Conservation (phyloP, 1,139 yeast species). For the Trichomonascaceae sp. region DNA sequence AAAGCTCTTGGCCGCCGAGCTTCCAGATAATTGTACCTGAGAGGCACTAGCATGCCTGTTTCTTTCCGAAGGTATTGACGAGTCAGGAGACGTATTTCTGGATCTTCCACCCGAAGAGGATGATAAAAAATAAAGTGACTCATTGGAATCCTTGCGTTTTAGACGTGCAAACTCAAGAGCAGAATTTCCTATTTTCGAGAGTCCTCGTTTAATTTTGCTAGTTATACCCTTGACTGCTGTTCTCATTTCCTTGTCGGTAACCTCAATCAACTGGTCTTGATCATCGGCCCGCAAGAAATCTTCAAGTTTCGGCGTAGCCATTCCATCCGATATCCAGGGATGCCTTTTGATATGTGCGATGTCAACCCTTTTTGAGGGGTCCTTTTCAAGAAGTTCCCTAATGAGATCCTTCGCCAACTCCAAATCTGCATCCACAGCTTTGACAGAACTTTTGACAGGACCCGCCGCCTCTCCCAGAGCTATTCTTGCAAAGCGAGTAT, state of each 20-base stretch:
- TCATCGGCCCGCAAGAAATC: constrained; percentile 30
- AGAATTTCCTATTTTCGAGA: constrained; percentile 39
- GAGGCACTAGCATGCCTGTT: not conserved
- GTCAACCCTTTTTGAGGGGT: constrained; percentile 63
- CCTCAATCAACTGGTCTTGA: constrained; percentile 42
- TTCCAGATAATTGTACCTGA: not conserved
- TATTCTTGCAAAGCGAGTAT: constrained; percentile 1
- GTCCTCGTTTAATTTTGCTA: constrained; percentile 53
- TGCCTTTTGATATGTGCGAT: constrained; percentile 72
- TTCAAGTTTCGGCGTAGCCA: constrained; percentile 41
- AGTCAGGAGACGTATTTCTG: constrained; percentile 5
- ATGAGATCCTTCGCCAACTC: constrained; percentile 59
- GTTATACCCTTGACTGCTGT: constrained; percentile 80
- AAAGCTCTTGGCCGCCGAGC: not conserved
- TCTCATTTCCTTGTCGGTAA: constrained; percentile 63
- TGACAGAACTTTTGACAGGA: constrained; percentile 6
- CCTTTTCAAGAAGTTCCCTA: constrained; percentile 56
- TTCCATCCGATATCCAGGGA: constrained; percentile 64
- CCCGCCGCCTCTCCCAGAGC: constrained; percentile 7
- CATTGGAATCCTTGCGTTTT: constrained; percentile 22
- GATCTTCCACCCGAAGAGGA: constrained; percentile 13
- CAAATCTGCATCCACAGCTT: constrained; percentile 25
- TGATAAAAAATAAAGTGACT: constrained; percentile 11
- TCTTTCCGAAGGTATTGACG: not conserved
- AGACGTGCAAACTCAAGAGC: constrained; percentile 44